Evolutionary conservation across 1,284 basidiomycete species (phyloP).

Genomic region (Tremellales sp.): DNA sequence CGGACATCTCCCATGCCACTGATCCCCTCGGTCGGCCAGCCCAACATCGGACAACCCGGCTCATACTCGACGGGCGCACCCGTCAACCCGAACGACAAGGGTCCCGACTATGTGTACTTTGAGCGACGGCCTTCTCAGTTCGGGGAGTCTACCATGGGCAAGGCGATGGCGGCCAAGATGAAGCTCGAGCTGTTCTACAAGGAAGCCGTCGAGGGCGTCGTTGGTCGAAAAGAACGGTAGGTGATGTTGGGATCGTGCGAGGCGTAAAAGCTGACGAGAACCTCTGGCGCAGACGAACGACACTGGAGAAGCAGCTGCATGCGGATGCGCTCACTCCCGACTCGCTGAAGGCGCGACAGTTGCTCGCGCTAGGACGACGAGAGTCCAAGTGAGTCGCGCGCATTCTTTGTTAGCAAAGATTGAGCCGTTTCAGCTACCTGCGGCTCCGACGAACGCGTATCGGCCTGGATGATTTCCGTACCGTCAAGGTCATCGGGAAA

Average conservation of each 20-base stretch:
- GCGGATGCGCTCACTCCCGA: constrained; percentile 69
- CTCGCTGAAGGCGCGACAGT: constrained; percentile 84
- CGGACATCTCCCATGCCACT: constrained; percentile 37
- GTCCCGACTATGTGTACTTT: constrained; percentile 87
- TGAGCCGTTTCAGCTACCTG: constrained; percentile 56
- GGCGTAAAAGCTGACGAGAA: not conserved
- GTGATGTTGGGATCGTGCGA: constrained; percentile 15
- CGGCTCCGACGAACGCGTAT: constrained; percentile 88
- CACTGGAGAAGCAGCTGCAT: constrained; percentile 83
- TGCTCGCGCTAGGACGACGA: constrained; percentile 82
- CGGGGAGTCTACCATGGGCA: constrained; percentile 81
- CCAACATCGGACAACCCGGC: constrained; percentile 39
- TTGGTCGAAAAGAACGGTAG: constrained; percentile 79
- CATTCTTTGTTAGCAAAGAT: not conserved
- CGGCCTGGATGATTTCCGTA: constrained; percentile 87
- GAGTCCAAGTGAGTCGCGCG: constrained; percentile 63
- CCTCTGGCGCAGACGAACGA: constrained; percentile 66
- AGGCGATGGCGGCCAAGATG: constrained; percentile 91
- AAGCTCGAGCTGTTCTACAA: constrained; percentile 98
- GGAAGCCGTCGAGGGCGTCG: constrained; percentile 85
- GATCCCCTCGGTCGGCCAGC: constrained; percentile 28
- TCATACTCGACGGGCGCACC: constrained; percentile 10
- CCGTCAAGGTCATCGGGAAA: constrained; percentile 98
- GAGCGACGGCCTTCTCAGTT: constrained; percentile 80
- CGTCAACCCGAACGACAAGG: constrained; percentile 30